Conservation (phyloP, 2,329 filamentous ascomycete genomes). For the Diaporthe vaccinii region DNA sequence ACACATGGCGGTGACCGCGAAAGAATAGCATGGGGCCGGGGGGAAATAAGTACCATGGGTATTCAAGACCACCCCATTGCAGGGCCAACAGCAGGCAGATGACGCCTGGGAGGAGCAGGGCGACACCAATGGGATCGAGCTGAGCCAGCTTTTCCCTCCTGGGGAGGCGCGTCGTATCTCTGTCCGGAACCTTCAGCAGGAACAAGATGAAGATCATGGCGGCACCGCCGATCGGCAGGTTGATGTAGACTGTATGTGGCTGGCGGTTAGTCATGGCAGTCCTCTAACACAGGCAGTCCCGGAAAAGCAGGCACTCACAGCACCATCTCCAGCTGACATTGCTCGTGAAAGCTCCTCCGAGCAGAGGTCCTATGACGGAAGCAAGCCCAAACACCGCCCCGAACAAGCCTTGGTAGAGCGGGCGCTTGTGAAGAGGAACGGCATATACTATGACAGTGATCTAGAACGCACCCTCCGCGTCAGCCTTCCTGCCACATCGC, state of each 20-base stretch:
- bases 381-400: slow-evolving; percentile 54
- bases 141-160: slow-evolving; percentile 48
- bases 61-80: slow-evolving; percentile 53
- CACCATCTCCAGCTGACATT: slow-evolving; percentile 54
- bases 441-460: slow-evolving; percentile 52
- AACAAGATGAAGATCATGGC: slow-evolving; percentile 48
- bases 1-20: not conserved
- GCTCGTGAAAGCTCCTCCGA: slow-evolving; percentile 55
- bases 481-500: not conserved
- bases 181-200: slow-evolving; percentile 47
- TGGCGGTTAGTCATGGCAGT: not conserved
- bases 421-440: slow-evolving; percentile 51
- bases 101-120: slow-evolving; percentile 48
- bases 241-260: slow-evolving; percentile 50
- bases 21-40: not conserved
- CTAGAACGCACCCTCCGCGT: slow-evolving; percentile 41
- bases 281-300: not conserved
- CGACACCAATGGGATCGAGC: slow-evolving; percentile 48
- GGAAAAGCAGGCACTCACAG: slow-evolving; percentile 1
- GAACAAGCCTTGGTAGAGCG: slow-evolving; percentile 52
- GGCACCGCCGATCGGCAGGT: slow-evolving; percentile 53
- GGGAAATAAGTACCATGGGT: slow-evolving; percentile 40
- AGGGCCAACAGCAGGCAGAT: slow-evolving; percentile 52
- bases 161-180: slow-evolving; percentile 42
- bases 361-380: slow-evolving; percentile 52